Conservation (phyloP, 345 rosid species). For the Bruguiera parviflora region DNA sequence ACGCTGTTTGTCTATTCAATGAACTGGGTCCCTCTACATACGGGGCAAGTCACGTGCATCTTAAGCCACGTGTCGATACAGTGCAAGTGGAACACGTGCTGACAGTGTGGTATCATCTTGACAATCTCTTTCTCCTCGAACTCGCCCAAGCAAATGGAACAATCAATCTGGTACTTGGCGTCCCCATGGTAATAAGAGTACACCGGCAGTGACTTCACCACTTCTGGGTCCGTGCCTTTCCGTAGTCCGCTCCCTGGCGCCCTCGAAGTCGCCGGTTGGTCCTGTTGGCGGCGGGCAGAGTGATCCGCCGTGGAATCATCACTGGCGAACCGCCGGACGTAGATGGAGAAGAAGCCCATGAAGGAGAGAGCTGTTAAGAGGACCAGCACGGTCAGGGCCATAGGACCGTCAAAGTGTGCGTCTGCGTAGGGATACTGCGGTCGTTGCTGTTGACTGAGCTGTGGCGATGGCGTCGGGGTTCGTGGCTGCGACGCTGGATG, state of each 20-base stretch:
- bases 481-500: constrained; percentile 7
- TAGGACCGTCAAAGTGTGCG: constrained; percentile 35
- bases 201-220: constrained; percentile 44
- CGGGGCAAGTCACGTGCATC: constrained; percentile 48
- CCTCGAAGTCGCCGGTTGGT: background rate
- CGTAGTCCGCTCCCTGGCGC: background rate
- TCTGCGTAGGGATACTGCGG: background rate
- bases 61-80: constrained; percentile 59
- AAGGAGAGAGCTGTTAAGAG: constrained; percentile 51
- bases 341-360: constrained; percentile 58
- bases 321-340: constrained; percentile 38
- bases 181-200: constrained; percentile 32
- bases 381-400: constrained; percentile 45
- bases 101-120: constrained; percentile 43
- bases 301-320: constrained; percentile 17
- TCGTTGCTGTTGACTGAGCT: background rate
- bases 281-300: constrained; percentile 7
- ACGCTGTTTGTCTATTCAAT: constrained; percentile 1
- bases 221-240: constrained; percentile 39
- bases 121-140: constrained; percentile 45
- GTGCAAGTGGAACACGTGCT: constrained; percentile 51
- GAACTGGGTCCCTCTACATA: constrained; percentile 52
- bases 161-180: constrained; percentile 43
- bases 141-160: constrained; percentile 60
- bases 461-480: constrained; percentile 9